phyloP scores from a whole-genome alignment of 2,329 filamentous ascomycete species.

The Tolypocladium amazonense region DNA sequence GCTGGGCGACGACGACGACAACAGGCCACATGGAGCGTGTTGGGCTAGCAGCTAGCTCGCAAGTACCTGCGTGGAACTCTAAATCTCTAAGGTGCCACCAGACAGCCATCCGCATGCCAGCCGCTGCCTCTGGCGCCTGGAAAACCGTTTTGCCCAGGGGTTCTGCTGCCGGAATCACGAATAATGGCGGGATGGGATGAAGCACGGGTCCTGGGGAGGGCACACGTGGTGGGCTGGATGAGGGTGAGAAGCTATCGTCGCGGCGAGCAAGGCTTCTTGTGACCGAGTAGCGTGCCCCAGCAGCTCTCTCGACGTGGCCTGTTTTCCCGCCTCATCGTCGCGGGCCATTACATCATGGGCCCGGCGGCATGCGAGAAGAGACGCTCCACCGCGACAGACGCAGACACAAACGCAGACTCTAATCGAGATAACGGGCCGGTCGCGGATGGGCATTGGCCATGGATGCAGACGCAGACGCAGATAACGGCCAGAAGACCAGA shows the following conservation, averaged over 20 bases:
- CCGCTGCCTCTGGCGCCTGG: not conserved
- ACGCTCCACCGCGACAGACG: not conserved
- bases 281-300: not conserved
- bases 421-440: not conserved
- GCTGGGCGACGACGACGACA: not conserved
- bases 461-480: too few relatives aligned
- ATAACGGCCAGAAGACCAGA: not conserved
- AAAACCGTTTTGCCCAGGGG: too few relatives aligned
- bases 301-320: not conserved
- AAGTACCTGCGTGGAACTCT: not conserved
- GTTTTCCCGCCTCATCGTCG: not conserved
- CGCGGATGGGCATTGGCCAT: too few relatives aligned
- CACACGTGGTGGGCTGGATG: not conserved
- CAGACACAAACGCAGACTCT: not conserved
- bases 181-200: not conserved
- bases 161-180: not conserved
- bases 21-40: not conserved
- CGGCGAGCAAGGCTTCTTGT: not conserved
- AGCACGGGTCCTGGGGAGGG: not conserved
- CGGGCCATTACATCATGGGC: constrained; percentile 1
- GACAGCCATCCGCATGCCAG: not conserved
- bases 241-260: not conserved
- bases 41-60: not conserved
- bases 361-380: not conserved
- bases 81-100: not conserved